Conservation (phyloP, 2,329 filamentous ascomycete species). For the Penicillium sp. region DNA sequence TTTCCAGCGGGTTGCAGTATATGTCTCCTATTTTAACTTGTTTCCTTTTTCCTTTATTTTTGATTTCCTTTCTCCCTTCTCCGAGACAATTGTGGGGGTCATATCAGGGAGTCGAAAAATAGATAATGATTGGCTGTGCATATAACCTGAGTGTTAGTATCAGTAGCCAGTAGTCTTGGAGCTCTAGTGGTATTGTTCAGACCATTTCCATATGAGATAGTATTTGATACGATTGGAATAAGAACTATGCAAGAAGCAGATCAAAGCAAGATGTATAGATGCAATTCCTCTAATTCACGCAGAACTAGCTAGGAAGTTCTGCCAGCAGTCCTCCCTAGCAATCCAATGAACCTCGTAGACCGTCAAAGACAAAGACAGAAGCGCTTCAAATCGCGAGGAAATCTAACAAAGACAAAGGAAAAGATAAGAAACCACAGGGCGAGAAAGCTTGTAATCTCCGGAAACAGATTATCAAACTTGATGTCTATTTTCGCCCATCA, state of each 20-base stretch:
- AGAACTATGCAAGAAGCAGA: not conserved
- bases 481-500: not conserved
- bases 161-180: not conserved
- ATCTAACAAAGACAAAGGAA: not conserved
- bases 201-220: not conserved
- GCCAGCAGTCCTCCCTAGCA: not conserved
- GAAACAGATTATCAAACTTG: not conserved
- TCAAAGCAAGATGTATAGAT: not conserved
- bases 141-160: not conserved
- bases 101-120: constrained; percentile 26
- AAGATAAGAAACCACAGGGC: not conserved
- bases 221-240: not conserved
- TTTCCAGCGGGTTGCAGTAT: constrained; percentile 32
- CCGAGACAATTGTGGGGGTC: constrained; percentile 33
- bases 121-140: constrained; percentile 19
- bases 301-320: not conserved
- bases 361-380: not conserved
- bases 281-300: not conserved
- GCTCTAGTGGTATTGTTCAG: no score
- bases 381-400: not conserved
- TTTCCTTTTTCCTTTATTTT: constrained; percentile 15
- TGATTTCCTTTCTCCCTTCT: not conserved
- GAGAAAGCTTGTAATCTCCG: not conserved
- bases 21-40: constrained; percentile 20
- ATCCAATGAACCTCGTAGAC: not conserved